Conservation (phyloP, 1,284 basidiomycete species). For the Neonothopanus nambi region DNA sequence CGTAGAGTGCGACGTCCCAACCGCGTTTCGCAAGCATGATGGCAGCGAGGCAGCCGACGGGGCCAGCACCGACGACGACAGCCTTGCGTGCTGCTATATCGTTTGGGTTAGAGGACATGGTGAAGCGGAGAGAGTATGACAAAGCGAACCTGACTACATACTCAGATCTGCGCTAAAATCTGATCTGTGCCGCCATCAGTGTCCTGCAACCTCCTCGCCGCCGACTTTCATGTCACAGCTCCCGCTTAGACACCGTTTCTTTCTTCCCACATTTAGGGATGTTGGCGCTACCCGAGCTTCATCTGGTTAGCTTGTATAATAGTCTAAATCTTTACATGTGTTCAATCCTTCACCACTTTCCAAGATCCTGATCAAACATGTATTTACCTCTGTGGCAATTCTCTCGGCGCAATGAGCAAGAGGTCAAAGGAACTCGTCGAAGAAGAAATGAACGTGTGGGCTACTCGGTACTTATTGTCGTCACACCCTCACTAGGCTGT, state of each 20-base stretch:
- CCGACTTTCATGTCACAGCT: slow-evolving; percentile 28
- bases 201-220: too few species aligned
- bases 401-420: slow-evolving; percentile 83
- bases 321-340: slow-evolving; percentile 1
- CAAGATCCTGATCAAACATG: slow-evolving; percentile 46
- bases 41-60: slow-evolving; percentile 92
- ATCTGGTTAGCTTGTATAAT: slow-evolving; percentile 27
- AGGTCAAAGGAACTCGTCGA: slow-evolving; percentile 71
- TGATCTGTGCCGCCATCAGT: too few species aligned
- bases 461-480: slow-evolving; percentile 53
- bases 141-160: background rate
- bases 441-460: slow-evolving; percentile 92
- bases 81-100: slow-evolving; percentile 35
- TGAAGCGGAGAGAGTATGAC: background rate
- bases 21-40: slow-evolving; percentile 85
- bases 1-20: slow-evolving; percentile 90
- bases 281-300: slow-evolving; percentile 48
- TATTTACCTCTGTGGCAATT: slow-evolving; percentile 96
- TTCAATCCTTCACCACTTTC: slow-evolving; percentile 23
- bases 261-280: slow-evolving; percentile 59
- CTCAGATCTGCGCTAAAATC: too few species aligned
- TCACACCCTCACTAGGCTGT: slow-evolving; percentile 5
- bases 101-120: too few species aligned
- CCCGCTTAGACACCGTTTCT: slow-evolving; percentile 57
- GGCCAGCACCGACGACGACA: slow-evolving; percentile 83